Evolutionary conservation across 176 grass and related monocot genomes (phyloP).

Genomic region (Miscanthus lutarioriparius): DNA sequence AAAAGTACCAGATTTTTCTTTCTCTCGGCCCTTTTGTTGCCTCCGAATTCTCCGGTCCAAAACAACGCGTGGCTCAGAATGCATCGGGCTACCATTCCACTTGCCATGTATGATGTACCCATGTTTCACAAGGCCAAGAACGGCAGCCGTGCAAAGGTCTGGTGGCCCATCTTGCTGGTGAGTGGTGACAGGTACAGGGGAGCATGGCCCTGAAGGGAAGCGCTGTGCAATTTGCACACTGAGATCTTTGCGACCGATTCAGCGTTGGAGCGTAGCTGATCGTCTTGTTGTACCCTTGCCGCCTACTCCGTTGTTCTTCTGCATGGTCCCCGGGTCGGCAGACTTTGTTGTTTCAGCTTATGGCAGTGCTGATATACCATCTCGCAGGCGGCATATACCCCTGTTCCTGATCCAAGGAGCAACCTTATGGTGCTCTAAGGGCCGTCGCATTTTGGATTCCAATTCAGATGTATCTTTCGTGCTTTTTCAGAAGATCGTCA

Average conservation of each 20-base stretch:
- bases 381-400: conserved; percentile 15
- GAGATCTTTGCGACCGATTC: conserved; percentile 39
- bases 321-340: background rate
- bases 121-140: conserved; percentile 14
- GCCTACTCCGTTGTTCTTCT: background rate
- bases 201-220: background rate
- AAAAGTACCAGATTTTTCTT: conserved; percentile 37
- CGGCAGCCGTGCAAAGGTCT: background rate
- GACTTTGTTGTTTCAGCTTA: background rate
- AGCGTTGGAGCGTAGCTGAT: conserved; percentile 30
- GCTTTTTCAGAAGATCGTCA: conserved; percentile 4
- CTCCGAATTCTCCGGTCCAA: conserved; percentile 24
- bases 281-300: background rate
- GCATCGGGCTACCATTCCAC: background rate
- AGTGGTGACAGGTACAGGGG: conserved; percentile 35
- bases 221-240: conserved; percentile 36
- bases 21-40: conserved; percentile 7
- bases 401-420: background rate
- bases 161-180: conserved; percentile 11
- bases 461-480: conserved; percentile 41
- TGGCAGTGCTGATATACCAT: background rate
- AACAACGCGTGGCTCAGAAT: conserved; percentile 28
- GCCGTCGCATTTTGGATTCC: background rate
- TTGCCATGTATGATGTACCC: conserved; percentile 20
- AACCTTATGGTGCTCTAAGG: conserved; percentile 10